Evolutionary conservation across 768 basidiomycete genomes (phyloP).

Genomic region (Epithele typhae): DNA sequence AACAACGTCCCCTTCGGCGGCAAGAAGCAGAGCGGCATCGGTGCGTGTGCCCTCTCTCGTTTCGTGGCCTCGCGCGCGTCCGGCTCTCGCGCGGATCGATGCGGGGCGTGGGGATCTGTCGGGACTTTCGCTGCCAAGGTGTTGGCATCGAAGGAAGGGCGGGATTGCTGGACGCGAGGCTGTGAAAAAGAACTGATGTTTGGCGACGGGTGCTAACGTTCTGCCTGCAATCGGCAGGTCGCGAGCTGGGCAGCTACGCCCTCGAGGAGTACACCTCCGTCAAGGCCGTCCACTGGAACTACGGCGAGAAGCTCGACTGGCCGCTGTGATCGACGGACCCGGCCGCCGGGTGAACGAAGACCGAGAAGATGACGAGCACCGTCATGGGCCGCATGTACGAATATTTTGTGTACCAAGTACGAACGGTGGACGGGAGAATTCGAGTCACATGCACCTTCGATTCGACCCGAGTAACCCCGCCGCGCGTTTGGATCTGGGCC

Average conservation of each 20-base stretch:
- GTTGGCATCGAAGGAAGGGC: constrained; percentile 11
- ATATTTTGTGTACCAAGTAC: too few species aligned
- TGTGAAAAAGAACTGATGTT: neutral
- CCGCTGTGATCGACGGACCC: too few species aligned
- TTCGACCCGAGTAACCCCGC: neutral
- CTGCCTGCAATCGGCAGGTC: constrained; percentile 43
- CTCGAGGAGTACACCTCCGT: constrained; percentile 81
- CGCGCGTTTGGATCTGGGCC: too few species aligned
- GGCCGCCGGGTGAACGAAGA: too few species aligned
- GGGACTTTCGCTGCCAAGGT: constrained; percentile 1
- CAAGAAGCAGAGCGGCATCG: constrained; percentile 88
- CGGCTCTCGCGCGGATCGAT: too few species aligned
- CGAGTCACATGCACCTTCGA: neutral
- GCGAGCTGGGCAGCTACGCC: constrained; percentile 84
- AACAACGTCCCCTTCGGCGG: constrained; percentile 96
- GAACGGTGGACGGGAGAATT: too few species aligned
- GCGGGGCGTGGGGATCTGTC: too few species aligned
- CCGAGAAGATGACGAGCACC: too few species aligned
- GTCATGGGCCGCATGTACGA: too few species aligned
- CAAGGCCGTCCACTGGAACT: constrained; percentile 86
- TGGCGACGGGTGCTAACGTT: constrained; percentile 6
- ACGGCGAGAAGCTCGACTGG: constrained; percentile 76
- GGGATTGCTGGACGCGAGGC: constrained; percentile 7
- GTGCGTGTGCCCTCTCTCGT: constrained; percentile 34
- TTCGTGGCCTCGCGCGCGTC: neutral